Base-by-base conservation (phyloP, 2,329 filamentous ascomycete species). In the Colletotrichum cordylinicola region DNA sequence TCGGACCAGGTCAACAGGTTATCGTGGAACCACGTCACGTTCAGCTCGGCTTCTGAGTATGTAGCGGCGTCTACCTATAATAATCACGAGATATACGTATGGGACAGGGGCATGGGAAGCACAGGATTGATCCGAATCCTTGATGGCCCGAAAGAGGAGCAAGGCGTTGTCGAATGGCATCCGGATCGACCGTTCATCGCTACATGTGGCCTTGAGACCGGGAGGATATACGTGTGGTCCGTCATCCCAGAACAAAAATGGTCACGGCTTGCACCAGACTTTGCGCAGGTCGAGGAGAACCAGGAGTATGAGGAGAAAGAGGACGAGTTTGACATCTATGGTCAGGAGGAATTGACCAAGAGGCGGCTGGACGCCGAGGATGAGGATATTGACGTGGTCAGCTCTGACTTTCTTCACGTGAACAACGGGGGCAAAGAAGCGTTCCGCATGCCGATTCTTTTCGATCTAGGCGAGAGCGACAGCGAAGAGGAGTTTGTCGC, bases 1-100 rank as follows among this genome's bases (percentile, higher is more conserved):
- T 96, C 98, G 84, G 98, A 99, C 82, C 94, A 98, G 6, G 97
- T 99, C 67, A 98, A 99, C 82, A 93, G 94, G 60, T 87, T 98
- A 15, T 96, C 94, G 8, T 99, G 97, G 97, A 99, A 98, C 82
- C 96, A 98, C 82, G 96, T 98, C 74, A 96, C 96, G 0, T 98
- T 99, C 83, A 98, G 95, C 81, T 94, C 95, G 1, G 97, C 95
- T 0, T 96, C 96, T 68, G 97, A 99, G 85, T 98, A 98, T 82
- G 96, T 99, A 55, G 96, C 96, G 29, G 97, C 98, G 1, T 98
- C 96, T 31, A 98, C 97, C 3, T 98, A 96, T 84, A 98, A 98
- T 89, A 99, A 99, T 82, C 96, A 98, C 80, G 96, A 99, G 85
- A 94, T 99, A 78, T 98, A 98, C 85, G 96, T 98, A 33, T 98